A percentile compares a stretch with the other conserved stretches of the same genome.
Conservation (phyloP, 1,284 basidiomycete genomes). For the Gomphus sp. region DNA sequence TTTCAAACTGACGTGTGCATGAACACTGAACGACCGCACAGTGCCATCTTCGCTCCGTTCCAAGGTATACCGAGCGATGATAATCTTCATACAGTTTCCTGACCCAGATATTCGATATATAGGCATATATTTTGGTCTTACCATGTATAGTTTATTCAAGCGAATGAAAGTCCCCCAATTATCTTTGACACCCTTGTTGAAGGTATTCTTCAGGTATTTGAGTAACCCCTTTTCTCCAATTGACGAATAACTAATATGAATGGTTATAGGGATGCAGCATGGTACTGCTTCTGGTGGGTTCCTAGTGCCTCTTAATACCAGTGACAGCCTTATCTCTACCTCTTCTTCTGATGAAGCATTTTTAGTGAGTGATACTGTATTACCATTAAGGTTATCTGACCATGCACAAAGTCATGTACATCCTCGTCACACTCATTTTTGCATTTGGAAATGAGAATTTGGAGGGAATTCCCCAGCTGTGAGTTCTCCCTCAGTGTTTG, state of each 20-base stretch:
- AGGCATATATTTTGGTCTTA: neutral
- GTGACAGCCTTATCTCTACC: neutral
- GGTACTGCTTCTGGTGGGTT: neutral
- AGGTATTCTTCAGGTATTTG: neutral
- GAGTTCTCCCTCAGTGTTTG: neutral
- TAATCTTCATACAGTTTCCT: too few species aligned
- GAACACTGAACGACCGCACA: too few species aligned
- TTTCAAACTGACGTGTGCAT: too few species aligned
- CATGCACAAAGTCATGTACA: neutral
- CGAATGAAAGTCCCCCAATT: neutral
- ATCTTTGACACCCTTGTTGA: neutral
- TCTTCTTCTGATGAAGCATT: neutral
- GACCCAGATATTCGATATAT: too few species aligned
- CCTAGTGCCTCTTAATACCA: neutral
- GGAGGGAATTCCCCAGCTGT: neutral
- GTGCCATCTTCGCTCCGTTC: neutral
- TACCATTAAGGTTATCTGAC: neutral
- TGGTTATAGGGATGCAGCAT: neutral
- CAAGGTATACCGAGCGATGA: too few species aligned
- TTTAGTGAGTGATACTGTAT: neutral
- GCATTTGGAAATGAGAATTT: too few species aligned
- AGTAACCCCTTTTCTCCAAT: neutral
- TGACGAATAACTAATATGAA: too few species aligned
- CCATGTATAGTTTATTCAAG: neutral
- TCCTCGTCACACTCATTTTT: neutral